Evolutionary conservation across 2,329 filamentous ascomycete genomes (phyloP), one percentile per base, ranked within the genome.

Genomic region (Thielaviopsis cerberus): DNA sequence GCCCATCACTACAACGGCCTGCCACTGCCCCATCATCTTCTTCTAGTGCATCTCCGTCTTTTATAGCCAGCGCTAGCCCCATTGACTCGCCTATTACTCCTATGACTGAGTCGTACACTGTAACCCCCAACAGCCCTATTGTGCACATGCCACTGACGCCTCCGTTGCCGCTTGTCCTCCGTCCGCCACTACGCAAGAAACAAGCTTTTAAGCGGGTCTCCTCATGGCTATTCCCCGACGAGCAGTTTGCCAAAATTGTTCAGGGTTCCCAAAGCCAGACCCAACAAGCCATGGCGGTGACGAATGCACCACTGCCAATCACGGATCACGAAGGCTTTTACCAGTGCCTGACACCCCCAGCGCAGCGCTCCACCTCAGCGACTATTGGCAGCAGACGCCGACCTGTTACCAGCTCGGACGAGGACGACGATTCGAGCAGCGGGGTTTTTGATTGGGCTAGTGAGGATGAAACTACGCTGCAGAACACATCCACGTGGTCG

Each of bases 191-290:
- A 61, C 72, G 80, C 60, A 83, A 83, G 71, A 83, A 82, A 72
- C 83, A 83, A 65, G 82, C 80, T 0, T 83, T 84, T 65, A 80
- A 79, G 10, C 73, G 75, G 17, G 77, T 83, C 8, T 82, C 80
- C 2, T 74, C 67, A 63, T 83, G 80, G 79, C 70, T 83, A 25
- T 79, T 77, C 63, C 72, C 75, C 51, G 66, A 71, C 59, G 67
- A 68, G 57, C 67, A 65, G 30, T 53, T 53, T 54, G 52, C 23
- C 52, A 37, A 2, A 3, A 3, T 48, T 6, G n/a, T 22, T 17
- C 4, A 48, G 24, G 25, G 25, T 15, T 26, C 45, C 27, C 51
- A 27, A 22, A n/a, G n/a, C n/a, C 22, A 73, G 72, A 59, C 64
- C 75, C 27, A 74, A 78, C 61, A 24, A 13, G 30, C 17, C 3